phyloP scores from a whole-genome alignment of 179 eudicot genomes.

The Sideroxylon spinosum region DNA sequence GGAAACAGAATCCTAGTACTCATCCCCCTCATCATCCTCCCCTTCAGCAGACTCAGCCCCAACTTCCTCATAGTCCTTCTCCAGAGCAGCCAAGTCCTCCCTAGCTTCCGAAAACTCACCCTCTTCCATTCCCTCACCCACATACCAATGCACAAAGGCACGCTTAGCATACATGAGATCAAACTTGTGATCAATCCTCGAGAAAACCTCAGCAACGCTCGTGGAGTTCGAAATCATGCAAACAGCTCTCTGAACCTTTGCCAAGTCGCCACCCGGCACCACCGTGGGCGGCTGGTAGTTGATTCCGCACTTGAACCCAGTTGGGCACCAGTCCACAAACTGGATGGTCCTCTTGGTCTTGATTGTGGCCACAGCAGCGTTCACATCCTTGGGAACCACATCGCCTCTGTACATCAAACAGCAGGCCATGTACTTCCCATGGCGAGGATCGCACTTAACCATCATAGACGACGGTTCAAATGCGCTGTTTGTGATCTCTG shows the following conservation, averaged over 20 bases:
- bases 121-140: slow-evolving; percentile 87
- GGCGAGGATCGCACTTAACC: slow-evolving; percentile 70
- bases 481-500: slow-evolving; percentile 68
- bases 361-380: slow-evolving; percentile 59
- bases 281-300: slow-evolving; percentile 73
- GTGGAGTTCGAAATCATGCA: slow-evolving; percentile 76
- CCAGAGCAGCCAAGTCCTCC: slow-evolving; percentile 63
- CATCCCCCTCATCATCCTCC: slow-evolving; percentile 55
- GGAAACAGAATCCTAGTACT: slow-evolving; percentile 32
- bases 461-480: slow-evolving; percentile 70
- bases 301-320: slow-evolving; percentile 76
- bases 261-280: slow-evolving; percentile 71
- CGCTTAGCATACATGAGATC: slow-evolving; percentile 75
- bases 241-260: slow-evolving; percentile 70
- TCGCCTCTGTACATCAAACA: slow-evolving; percentile 74
- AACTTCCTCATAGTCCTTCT: slow-evolving; percentile 78
- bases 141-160: slow-evolving; percentile 83
- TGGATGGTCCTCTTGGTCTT: slow-evolving; percentile 71
- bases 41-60: slow-evolving; percentile 69
- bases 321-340: slow-evolving; percentile 78
- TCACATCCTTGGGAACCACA: slow-evolving; percentile 70
- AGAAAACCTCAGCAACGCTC: slow-evolving; percentile 73
- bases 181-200: slow-evolving; percentile 68
- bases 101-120: slow-evolving; percentile 72
- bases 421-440: slow-evolving; percentile 82